These are phyloP conservation scores for Epichloe scottii DNA, from an alignment of 2,329 filamentous ascomycete genomes.

Conservation along the genomic window DNA sequence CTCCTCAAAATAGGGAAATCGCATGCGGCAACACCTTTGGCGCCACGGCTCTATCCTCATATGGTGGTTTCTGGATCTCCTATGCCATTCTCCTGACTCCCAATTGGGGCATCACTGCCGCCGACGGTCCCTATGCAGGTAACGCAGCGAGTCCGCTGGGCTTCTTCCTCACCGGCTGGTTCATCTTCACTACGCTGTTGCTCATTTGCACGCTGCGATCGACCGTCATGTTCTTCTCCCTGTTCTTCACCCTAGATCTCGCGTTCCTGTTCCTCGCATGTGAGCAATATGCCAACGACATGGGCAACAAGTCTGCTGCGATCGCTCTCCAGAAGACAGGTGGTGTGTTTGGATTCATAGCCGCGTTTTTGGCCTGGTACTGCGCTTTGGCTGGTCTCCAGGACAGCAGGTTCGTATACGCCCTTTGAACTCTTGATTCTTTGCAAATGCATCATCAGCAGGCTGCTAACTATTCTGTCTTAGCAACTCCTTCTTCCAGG, in stretches of 20 bases:
- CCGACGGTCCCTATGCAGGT: slow-evolving; percentile 32
- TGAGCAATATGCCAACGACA: slow-evolving; percentile 44
- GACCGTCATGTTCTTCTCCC: slow-evolving; percentile 62
- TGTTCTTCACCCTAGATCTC: slow-evolving; percentile 67
- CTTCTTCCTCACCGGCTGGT: slow-evolving; percentile 69
- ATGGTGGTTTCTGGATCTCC: slow-evolving; percentile 73
- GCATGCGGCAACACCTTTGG: slow-evolving; percentile 79
- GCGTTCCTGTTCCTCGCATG: slow-evolving; percentile 62
- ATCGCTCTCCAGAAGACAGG: slow-evolving; percentile 52
- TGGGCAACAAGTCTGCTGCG: slow-evolving; percentile 33
- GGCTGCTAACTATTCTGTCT: background rate
- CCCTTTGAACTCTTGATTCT: too few relatives aligned
- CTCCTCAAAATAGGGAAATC: slow-evolving; percentile 49
- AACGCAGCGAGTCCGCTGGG: slow-evolving; percentile 47
- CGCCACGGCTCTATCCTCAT: slow-evolving; percentile 69
- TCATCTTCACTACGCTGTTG: slow-evolving; percentile 70
- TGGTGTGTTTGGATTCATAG: slow-evolving; percentile 67
- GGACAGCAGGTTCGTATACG: slow-evolving; percentile 45
- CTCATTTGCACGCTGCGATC: slow-evolving; percentile 64
- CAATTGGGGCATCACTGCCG: slow-evolving; percentile 44
- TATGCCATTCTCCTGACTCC: slow-evolving; percentile 63
- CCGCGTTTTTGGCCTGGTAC: slow-evolving; percentile 78
- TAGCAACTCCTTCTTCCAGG: slow-evolving; percentile 79
- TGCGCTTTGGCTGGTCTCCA: slow-evolving; percentile 73
- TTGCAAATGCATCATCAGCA: background rate